These are phyloP conservation scores for Annulohypoxylon moriforme DNA, from an alignment of 495 filamentous ascomycete genomes.

Conservation along the genomic window DNA sequence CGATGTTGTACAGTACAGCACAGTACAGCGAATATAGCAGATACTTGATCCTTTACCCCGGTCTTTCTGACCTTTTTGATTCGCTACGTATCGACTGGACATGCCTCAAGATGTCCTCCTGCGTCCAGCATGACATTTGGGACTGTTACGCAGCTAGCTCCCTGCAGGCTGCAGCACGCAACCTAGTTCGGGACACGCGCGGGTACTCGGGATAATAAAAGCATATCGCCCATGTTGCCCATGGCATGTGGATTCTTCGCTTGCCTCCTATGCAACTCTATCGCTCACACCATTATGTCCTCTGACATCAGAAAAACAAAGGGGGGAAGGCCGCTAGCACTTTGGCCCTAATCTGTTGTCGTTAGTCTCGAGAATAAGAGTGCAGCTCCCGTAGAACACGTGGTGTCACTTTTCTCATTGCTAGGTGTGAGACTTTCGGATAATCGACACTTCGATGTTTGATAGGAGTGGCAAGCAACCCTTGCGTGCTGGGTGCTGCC, in stretches of 20 bases:
- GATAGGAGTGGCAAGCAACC: constrained; percentile 32
- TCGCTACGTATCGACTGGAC: constrained; percentile 30
- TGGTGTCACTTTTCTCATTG: constrained; percentile 33
- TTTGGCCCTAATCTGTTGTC: constrained; percentile 22
- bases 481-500: constrained; percentile 4
- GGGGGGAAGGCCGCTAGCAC: constrained; percentile 14
- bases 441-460: constrained; percentile 9
- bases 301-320: constrained; percentile 44
- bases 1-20: constrained; percentile 29
- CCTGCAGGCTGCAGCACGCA: constrained; percentile 37
- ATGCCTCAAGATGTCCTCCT: constrained; percentile 18
- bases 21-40: constrained; percentile 29
- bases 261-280: constrained; percentile 44
- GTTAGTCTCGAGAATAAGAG: constrained; percentile 24
- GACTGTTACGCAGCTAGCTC: constrained; percentile 32
- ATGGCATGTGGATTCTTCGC: constrained; percentile 37
- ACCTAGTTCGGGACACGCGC: constrained; percentile 38
- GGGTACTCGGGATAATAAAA: constrained; percentile 43
- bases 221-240: constrained; percentile 10
- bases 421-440: constrained; percentile 25
- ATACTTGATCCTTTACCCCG: constrained; percentile 38
- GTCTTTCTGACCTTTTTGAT: constrained; percentile 19
- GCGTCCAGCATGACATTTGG: constrained; percentile 45
- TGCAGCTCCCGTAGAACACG: constrained; percentile 36
- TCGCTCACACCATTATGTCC: constrained; percentile 35